Conservation (phyloP, 345 rosid species). For the Citrus hindsii region DNA sequence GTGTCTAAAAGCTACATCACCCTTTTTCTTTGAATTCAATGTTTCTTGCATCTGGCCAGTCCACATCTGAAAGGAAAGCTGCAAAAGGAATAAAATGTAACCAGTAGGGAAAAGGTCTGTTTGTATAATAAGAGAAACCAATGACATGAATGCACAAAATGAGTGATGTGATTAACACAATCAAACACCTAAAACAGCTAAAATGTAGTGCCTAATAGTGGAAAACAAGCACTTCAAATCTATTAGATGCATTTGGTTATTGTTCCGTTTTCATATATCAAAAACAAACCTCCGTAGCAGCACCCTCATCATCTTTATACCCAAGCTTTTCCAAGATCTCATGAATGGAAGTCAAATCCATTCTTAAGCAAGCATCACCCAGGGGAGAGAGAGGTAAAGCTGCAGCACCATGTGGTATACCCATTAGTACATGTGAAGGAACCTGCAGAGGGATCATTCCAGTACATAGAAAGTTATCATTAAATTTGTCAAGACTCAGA, state of each 20-base stretch:
- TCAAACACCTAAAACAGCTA: constrained; percentile 2
- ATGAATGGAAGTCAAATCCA: constrained; percentile 75
- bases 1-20: constrained; percentile 68
- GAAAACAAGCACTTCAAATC: not conserved
- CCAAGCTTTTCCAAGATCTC: constrained; percentile 76
- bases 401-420: constrained; percentile 54
- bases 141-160: constrained; percentile 7
- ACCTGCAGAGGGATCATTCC: constrained; percentile 35
- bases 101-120: not conserved
- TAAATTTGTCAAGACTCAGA: not conserved
- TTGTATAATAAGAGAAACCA: not conserved
- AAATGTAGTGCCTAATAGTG: not conserved
- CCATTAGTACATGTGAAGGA: constrained; percentile 75
- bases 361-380: constrained; percentile 79
- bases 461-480: constrained; percentile 1
- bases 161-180: not conserved
- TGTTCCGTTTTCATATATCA: not conserved
- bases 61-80: constrained; percentile 89
- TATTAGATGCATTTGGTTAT: not conserved
- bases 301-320: constrained; percentile 82
- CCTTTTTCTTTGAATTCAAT: constrained; percentile 76
- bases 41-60: constrained; percentile 88
- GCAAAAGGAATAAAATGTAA: constrained; percentile 24
- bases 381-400: constrained; percentile 65
- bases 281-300: constrained; percentile 69